Evolutionary conservation across 371 early-diverging fungal genomes (phyloP).

Genomic region (Basidiobolus meristosporus): DNA sequence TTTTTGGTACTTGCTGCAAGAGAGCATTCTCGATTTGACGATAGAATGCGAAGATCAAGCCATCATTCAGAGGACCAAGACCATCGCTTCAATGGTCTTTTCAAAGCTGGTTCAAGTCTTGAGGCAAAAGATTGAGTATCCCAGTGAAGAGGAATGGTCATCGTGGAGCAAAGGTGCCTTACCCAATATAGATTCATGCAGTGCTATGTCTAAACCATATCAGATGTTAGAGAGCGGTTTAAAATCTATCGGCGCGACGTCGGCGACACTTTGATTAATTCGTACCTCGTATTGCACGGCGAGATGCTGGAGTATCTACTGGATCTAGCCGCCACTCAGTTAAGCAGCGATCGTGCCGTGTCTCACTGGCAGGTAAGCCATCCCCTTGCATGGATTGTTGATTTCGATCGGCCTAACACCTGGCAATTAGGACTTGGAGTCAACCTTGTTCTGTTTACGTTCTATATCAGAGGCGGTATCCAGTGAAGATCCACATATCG

Average conservation of each 20-base stretch:
- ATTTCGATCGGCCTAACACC: too few relatives aligned
- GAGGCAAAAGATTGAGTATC: slow-evolving; percentile 27
- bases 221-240: slow-evolving; percentile 38
- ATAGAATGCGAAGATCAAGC: slow-evolving; percentile 5
- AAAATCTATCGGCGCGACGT: slow-evolving; percentile 47
- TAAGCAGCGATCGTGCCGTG: slow-evolving; percentile 10
- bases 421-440: slow-evolving; percentile 23
- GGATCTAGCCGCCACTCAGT: slow-evolving; percentile 18
- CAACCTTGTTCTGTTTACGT: slow-evolving; percentile 36
- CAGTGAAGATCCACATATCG: slow-evolving; percentile 22
- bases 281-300: slow-evolving; percentile 44
- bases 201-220: not conserved
- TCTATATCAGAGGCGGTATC: slow-evolving; percentile 52
- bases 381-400: too few relatives aligned
- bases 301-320: slow-evolving; percentile 33
- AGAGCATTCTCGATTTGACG: slow-evolving; percentile 26
- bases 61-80: slow-evolving; percentile 6
- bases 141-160: slow-evolving; percentile 26
- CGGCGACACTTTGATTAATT: slow-evolving; percentile 51
- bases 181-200: not conserved
- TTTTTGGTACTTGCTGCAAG: slow-evolving; percentile 55
- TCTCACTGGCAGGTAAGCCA: slow-evolving; percentile 8
- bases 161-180: slow-evolving; percentile 34
- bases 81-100: slow-evolving; percentile 16
- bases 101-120: slow-evolving; percentile 24